These are phyloP conservation scores for Iris pallida DNA, from an alignment of 116 monocot genomes.

Conservation along the genomic window DNA sequence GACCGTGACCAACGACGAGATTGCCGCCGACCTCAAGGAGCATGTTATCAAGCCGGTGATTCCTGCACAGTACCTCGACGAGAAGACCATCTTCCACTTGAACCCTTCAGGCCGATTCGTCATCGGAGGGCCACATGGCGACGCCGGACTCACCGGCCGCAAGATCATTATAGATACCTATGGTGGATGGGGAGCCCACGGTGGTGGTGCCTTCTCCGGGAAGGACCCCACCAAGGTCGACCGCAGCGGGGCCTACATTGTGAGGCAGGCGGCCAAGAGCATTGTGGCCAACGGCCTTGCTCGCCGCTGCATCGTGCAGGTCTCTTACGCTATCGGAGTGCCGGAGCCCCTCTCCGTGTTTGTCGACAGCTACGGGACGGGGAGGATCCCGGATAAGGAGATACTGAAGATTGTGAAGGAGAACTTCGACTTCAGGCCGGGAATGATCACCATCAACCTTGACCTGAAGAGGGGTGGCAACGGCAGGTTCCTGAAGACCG, in stretches of 20 bases:
- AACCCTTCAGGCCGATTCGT: slow-evolving; percentile 76
- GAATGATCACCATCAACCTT: slow-evolving; percentile 73
- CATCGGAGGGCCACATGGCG: slow-evolving; percentile 70
- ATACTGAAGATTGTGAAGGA: slow-evolving; percentile 59
- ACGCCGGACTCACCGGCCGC: slow-evolving; percentile 67
- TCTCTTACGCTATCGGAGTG: slow-evolving; percentile 72
- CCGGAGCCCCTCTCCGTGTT: slow-evolving; percentile 72
- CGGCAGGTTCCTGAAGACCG: slow-evolving; percentile 56
- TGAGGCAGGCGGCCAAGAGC: slow-evolving; percentile 67
- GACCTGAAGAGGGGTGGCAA: slow-evolving; percentile 62
- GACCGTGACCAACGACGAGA: slow-evolving; percentile 68
- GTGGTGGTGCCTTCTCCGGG: slow-evolving; percentile 68
- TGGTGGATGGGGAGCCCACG: slow-evolving; percentile 70
- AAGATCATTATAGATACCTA: slow-evolving; percentile 81
- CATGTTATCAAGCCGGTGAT: slow-evolving; percentile 64
- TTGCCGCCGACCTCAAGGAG: slow-evolving; percentile 67
- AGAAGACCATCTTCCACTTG: slow-evolving; percentile 79
- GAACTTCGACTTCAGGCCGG: slow-evolving; percentile 71
- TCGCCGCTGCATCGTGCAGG: slow-evolving; percentile 62
- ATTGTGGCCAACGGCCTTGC: slow-evolving; percentile 56
- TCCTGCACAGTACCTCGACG: slow-evolving; percentile 62
- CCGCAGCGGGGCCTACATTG: slow-evolving; percentile 71
- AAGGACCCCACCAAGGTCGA: slow-evolving; percentile 70
- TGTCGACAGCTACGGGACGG: slow-evolving; percentile 58
- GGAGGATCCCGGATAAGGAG: slow-evolving; percentile 70